Evolutionary conservation across 2,329 filamentous ascomycete species (phyloP).

Genomic region (Drechslera avenae): DNA sequence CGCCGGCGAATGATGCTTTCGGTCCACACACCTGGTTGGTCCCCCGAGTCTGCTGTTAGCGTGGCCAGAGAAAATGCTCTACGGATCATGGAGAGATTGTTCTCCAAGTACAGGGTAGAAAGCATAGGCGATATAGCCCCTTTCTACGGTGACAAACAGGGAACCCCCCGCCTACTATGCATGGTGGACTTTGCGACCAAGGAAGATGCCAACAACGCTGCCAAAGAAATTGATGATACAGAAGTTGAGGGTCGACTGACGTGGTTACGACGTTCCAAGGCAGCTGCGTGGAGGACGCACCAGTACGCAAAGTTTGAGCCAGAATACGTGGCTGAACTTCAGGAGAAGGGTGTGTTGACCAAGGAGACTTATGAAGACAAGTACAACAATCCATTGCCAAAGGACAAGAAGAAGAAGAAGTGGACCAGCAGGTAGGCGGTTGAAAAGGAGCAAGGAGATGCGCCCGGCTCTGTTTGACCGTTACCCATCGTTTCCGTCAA

Average conservation of each 20-base stretch:
- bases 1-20: constrained; percentile 25
- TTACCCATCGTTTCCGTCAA: background rate
- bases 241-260: constrained; percentile 21
- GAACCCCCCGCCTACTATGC: constrained; percentile 19
- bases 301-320: constrained; percentile 23
- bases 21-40: constrained; percentile 30
- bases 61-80: constrained; percentile 1
- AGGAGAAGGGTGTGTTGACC: constrained; percentile 20
- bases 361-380: constrained; percentile 21
- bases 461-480: no score
- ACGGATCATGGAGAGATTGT: constrained; percentile 12
- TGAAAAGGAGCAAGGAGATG: no score
- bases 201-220: constrained; percentile 26
- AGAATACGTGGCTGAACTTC: constrained; percentile 16
- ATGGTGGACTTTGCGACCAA: constrained; percentile 32
- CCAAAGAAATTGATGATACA: constrained; percentile 16
- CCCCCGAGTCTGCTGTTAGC: background rate
- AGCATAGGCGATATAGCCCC: constrained; percentile 11
- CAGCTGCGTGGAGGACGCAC: constrained; percentile 16
- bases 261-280: background rate
- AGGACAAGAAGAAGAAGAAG: background rate
- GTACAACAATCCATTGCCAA: constrained; percentile 11
- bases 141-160: constrained; percentile 13
- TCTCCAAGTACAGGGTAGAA: constrained; percentile 28
- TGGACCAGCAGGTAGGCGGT: no score